phyloP scores from a whole-genome alignment of 805 yeast genomes.

The Metschnikowia anglica region DNA sequence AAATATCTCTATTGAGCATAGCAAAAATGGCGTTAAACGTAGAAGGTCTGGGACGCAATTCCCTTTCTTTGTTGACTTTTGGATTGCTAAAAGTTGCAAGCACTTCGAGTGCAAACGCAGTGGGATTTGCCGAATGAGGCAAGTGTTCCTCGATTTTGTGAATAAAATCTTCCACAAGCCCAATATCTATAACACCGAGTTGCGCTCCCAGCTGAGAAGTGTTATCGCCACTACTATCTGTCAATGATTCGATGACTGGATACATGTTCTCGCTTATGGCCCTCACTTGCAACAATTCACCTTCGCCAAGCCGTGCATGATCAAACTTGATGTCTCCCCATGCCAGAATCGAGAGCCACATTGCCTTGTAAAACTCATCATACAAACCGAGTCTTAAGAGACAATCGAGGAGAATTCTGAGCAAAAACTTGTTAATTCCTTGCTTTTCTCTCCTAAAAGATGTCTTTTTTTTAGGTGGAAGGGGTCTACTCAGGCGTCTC shows the following conservation, averaged over 20 bases:
- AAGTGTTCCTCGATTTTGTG: conserved; percentile 31
- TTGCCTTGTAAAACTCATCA: conserved; percentile 29
- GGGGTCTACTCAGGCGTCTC: no score
- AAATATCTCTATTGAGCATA: conserved; percentile 29
- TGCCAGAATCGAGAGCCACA: conserved; percentile 34
- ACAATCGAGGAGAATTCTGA: conserved; percentile 32
- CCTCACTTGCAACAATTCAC: not conserved
- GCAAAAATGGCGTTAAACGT: conserved; percentile 33
- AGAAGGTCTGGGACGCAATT: conserved; percentile 27
- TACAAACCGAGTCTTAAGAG: conserved; percentile 31
- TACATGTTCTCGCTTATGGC: conserved; percentile 5
- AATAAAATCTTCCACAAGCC: conserved; percentile 35
- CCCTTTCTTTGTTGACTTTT: conserved; percentile 8
- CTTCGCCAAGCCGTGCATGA: conserved; percentile 4
- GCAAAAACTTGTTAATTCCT: conserved; percentile 32
- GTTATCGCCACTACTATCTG: not conserved
- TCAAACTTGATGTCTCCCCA: conserved; percentile 33
- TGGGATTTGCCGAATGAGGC: conserved; percentile 20
- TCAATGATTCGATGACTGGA: conserved; percentile 5
- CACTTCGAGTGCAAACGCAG: conserved; percentile 29
- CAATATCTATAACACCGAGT: conserved; percentile 26
- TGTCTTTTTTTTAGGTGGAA: conserved; percentile 1
- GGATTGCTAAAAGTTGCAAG: conserved; percentile 26
- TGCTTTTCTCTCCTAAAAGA: conserved; percentile 15
- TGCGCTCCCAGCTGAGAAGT: conserved; percentile 4